Evolutionary conservation across 805 yeast genomes (phyloP), one percentile per base, ranked within the genome.

Genomic region (Pichia cabralensis): DNA sequence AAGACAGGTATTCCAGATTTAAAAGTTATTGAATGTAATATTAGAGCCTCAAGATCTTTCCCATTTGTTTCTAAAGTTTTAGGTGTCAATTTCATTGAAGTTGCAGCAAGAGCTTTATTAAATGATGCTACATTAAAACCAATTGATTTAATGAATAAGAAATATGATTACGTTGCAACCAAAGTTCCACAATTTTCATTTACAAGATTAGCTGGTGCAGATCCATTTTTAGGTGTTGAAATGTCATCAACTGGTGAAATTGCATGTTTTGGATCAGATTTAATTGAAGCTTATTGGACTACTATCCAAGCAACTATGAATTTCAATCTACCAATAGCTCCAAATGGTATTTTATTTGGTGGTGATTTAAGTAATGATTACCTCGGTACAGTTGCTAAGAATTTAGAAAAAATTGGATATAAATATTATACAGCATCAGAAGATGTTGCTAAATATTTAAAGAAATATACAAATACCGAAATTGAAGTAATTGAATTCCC

Each of bases 231-330:
- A 55, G 98, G 98, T 45, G 98, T 92, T 47, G 99, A 92, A 67
- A 92, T 92, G 99, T 80, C 97, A 6, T 88, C 97, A 10, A 92
- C 99, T 34, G 99, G 99, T 61, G 99, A 92, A 65, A 82, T 92
- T 56, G 98, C 98, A 21, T 83, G 96, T 57, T 92, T 92, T 56
- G 99, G 99, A 49, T 67, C 67, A 42, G 80, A 84, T 60, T 59
- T 80, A 43, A 50, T 71, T 37, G 97, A 92, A 62, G 95, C 97
- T 23, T 92, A 92, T 72, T 92, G 97, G 97, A 80, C 96, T 29
- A 80, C 97, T 12, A 76, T 89, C 50, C 96, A 92, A 69, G 74
- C 95, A 33, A 86, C 95, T 26, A 92, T 88, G 96, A 89, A 89
- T 71, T 92, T 92, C 76, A 71, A 83, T 52, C 74, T 92, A 33